Percentiles rank a stretch among this genome's conserved stretches.
phyloP scores from a whole-genome alignment of 371 early-diverging fungal species.

The Mortierella sp. region DNA sequence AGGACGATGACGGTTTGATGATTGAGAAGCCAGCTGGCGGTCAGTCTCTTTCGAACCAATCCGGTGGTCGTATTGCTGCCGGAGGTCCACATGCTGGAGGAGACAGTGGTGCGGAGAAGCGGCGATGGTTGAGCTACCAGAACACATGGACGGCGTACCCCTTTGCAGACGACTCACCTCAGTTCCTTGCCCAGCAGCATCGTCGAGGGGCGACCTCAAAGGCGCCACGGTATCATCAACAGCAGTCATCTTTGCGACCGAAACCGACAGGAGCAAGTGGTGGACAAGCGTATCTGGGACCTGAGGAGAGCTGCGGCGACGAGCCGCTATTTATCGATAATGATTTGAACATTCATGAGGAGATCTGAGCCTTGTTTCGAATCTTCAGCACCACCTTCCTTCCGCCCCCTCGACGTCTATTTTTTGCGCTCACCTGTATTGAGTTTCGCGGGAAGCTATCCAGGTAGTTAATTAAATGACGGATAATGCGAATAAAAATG shows the following conservation, averaged over 20 bases:
- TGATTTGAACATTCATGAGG: slow-evolving; percentile 47
- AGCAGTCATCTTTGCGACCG: neutral
- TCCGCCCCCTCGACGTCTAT: neutral
- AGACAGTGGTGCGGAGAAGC: slow-evolving; percentile 24
- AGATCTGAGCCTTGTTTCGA: slow-evolving; percentile 16
- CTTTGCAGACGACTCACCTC: slow-evolving; percentile 49
- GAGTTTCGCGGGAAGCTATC: too few species aligned
- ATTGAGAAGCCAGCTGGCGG: neutral
- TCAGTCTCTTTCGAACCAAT: neutral
- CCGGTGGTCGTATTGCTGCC: neutral
- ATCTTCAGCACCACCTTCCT: neutral
- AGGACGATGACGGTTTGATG: slow-evolving; percentile 19
- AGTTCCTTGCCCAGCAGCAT: slow-evolving; percentile 39
- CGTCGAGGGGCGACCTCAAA: slow-evolving; percentile 33
- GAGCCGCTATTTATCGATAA: slow-evolving; percentile 54
- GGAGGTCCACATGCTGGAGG: slow-evolving; percentile 5
- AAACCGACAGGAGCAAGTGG: neutral
- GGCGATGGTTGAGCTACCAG: slow-evolving; percentile 40
- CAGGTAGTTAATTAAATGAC: too few species aligned
- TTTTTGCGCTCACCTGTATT: neutral
- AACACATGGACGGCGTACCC: slow-evolving; percentile 55
- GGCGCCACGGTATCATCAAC: slow-evolving; percentile 19
- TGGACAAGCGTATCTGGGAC: slow-evolving; percentile 2
- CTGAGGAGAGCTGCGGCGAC: slow-evolving; percentile 50
- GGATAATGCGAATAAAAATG: too few species aligned